Base-by-base conservation (phyloP, 495 filamentous ascomycete species). In the Xylaria sp. region DNA sequence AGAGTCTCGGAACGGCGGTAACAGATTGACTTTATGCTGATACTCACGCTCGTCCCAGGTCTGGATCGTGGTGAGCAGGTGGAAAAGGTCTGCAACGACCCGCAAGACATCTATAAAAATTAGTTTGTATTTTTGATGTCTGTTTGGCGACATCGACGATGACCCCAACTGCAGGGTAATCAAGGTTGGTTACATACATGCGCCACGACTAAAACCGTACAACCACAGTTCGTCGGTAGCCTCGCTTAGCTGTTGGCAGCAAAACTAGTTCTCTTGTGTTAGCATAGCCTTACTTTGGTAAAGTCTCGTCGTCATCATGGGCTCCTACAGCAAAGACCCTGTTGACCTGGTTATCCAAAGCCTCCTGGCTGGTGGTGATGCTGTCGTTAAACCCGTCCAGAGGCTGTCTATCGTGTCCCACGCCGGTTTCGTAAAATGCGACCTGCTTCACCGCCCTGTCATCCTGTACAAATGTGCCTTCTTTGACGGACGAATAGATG, bases 151-250 rank as follows among this genome's bases (percentile, higher is more conserved):
- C 29, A 33, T 44, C 50, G 40, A 19, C 29, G 24, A 26, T 1
- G 21, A 31, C 29, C 29, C 29, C n/a, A 26, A 62, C 29, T 41
- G 31, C 43, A 41, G 11, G 29, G 29, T 1, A 29, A 43, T 48
- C 48, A 62, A 35, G 35, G n/a, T 37, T 19, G 3, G 26, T 52
- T 44, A 68, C 71, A 31, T 69, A 72, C 63, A 72, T 26, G 71
- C 71, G 15, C 71, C 71, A 50, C 65, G 66, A 17, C 71, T 62
- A 19, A 64, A 72, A 6, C 71, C 71, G 35, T 62, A 72, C 21
- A 72, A 29, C 71, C 71, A 72, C n/a, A 72, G n/a, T 46, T 72
- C 71, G 44, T 72, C 71, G 26, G 69, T 71, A 21, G 52, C 3
- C 24, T 71, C 69, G 40, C 37, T 40, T 3, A 71, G 69, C 21